Conservation (phyloP, 169 alveolate species). For the Haemoproteus tartakovskyi region DNA sequence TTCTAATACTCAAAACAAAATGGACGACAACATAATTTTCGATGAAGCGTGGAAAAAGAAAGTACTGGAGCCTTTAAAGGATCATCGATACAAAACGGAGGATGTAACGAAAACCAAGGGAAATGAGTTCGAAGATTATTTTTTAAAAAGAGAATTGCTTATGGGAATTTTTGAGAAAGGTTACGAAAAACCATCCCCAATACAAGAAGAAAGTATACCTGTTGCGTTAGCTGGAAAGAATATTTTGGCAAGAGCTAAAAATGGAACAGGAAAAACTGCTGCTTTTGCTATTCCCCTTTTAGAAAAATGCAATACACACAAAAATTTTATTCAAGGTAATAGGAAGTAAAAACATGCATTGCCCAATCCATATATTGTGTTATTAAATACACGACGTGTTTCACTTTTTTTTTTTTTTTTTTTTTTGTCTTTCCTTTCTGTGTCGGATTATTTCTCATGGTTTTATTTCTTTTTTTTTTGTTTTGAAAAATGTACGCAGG, state of each 20-base stretch:
- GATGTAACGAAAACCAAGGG: conserved; percentile 99
- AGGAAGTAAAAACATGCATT: background rate
- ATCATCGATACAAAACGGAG: conserved; percentile 67
- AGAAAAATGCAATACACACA: conserved; percentile 80
- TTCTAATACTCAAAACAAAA: conserved; percentile 32
- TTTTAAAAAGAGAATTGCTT: conserved; percentile 91
- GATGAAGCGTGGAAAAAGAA: conserved; percentile 65
- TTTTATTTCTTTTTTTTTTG: background rate
- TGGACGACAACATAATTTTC: conserved; percentile 51
- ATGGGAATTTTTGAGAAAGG: conserved; percentile 98
- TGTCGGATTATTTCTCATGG: background rate
- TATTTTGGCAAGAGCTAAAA: conserved; percentile 98
- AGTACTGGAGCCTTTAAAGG: conserved; percentile 56
- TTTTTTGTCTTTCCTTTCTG: background rate
- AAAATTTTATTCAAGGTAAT: conserved; percentile 78
- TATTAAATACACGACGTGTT: too few relatives aligned
- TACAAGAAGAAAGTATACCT: conserved; percentile 98
- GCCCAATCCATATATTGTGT: background rate
- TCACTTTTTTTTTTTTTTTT: conserved; percentile 32
- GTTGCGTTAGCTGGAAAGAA: conserved; percentile 95
- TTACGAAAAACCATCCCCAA: conserved; percentile 97
- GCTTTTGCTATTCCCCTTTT: conserved; percentile 97
- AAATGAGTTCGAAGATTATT: conserved; percentile 96
- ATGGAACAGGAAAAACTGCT: conserved; percentile 99
- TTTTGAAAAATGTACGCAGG: too few relatives aligned